phyloP scores from a whole-genome alignment of 805 yeast genomes.

The Schizosaccharomyces octosporus region DNA sequence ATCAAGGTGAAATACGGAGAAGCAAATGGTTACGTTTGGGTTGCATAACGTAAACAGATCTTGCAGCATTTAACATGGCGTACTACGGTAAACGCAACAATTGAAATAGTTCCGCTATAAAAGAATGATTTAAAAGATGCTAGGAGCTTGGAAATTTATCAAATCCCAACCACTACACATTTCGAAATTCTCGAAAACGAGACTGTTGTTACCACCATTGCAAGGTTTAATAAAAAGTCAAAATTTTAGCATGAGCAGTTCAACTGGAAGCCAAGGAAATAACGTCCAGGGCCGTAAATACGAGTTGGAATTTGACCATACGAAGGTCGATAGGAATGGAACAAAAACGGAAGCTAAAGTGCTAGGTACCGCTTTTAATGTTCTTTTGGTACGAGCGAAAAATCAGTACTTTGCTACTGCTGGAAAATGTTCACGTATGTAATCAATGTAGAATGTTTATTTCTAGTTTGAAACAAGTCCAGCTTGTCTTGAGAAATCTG shows the following conservation, averaged over 20 bases:
- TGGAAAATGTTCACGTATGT: not conserved
- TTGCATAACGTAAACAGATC: too few species aligned
- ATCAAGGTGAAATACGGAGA: too few species aligned
- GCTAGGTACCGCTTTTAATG: not conserved
- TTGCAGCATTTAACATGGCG: too few species aligned
- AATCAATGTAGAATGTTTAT: not conserved
- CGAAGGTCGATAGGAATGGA: not conserved
- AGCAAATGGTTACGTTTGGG: too few species aligned
- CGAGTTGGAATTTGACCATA: not conserved
- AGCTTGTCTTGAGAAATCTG: too few species aligned
- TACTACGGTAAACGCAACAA: too few species aligned
- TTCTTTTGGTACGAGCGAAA: not conserved
- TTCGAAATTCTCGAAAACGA: not conserved
- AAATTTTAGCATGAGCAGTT: not conserved
- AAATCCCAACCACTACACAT: not conserved
- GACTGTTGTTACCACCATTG: too few species aligned
- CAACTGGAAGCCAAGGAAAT: not conserved
- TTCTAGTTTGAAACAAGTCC: not conserved
- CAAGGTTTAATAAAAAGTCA: not conserved
- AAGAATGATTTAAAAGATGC: too few species aligned
- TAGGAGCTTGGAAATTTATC: too few species aligned
- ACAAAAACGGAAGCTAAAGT: not conserved
- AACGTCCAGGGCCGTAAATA: not conserved
- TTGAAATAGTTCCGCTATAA: too few species aligned
- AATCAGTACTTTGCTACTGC: not conserved